Evolutionary conservation across 2,329 filamentous ascomycete genomes (phyloP).

Genomic region (Colletotrichum chrysophilum): DNA sequence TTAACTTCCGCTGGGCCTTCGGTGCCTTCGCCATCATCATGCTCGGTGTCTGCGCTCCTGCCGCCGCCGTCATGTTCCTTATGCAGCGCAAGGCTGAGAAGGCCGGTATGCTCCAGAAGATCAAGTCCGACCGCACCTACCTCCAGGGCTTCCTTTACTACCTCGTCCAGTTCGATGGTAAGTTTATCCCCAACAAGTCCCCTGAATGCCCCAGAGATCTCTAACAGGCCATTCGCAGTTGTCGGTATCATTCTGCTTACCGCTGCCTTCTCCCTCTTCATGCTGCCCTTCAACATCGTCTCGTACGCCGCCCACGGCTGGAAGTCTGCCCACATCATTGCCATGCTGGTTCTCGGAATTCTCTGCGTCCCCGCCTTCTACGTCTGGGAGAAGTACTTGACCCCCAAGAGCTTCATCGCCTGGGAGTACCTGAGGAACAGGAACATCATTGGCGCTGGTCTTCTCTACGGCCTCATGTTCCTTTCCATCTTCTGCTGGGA

Average conservation of each 20-base stretch:
- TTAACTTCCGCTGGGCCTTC: slow-evolving; percentile 55
- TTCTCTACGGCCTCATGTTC: slow-evolving; percentile 29
- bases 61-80: slow-evolving; percentile 37
- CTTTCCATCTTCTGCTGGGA: slow-evolving; percentile 37
- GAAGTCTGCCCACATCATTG: slow-evolving; percentile 47
- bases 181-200: background rate
- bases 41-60: slow-evolving; percentile 48
- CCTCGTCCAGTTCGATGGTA: slow-evolving; percentile 22
- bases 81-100: slow-evolving; percentile 53
- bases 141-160: slow-evolving; percentile 18
- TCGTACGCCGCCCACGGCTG: slow-evolving; percentile 45
- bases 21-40: slow-evolving; percentile 69
- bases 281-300: slow-evolving; percentile 62
- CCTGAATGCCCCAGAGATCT: background rate
- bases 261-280: slow-evolving; percentile 53
- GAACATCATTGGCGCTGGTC: slow-evolving; percentile 32
- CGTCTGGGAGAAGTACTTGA: slow-evolving; percentile 56
- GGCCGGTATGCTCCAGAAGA: slow-evolving; percentile 39
- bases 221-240: slow-evolving; percentile 26
- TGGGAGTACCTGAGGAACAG: slow-evolving; percentile 48
- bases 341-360: slow-evolving; percentile 56
- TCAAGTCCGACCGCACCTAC: slow-evolving; percentile 5
- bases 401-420: slow-evolving; percentile 57
- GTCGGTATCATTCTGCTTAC: slow-evolving; percentile 55
- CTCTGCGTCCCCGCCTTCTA: slow-evolving; percentile 52